phyloP scores from a whole-genome alignment of 352 stramenopile species.

The Phytopythium sindhum region DNA sequence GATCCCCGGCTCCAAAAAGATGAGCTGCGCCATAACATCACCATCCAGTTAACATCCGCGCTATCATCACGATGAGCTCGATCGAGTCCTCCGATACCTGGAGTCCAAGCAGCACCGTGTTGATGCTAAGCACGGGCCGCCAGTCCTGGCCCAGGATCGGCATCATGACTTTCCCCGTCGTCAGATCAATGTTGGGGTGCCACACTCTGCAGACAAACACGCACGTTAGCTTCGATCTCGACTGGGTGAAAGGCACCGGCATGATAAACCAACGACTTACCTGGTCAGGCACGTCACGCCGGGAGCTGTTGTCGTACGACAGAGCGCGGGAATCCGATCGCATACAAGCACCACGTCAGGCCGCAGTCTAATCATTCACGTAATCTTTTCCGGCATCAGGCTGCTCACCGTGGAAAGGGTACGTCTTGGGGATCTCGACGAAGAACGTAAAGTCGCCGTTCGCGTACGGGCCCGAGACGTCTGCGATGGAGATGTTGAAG shows the following conservation, averaged over 20 bases:
- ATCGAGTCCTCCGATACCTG: slow-evolving; percentile 39
- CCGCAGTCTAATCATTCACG: not conserved
- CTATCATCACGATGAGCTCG: not conserved
- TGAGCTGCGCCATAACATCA: slow-evolving; percentile 35
- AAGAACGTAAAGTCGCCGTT: slow-evolving; percentile 87
- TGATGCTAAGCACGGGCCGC: slow-evolving; percentile 83
- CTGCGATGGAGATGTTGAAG: slow-evolving; percentile 76
- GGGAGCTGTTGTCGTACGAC: slow-evolving; percentile 37
- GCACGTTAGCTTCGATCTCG: slow-evolving; percentile 1
- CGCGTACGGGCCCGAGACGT: slow-evolving; percentile 67
- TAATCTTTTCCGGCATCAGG: not conserved
- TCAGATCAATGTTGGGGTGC: slow-evolving; percentile 81
- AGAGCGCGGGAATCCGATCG: not conserved
- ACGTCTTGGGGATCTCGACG: slow-evolving; percentile 85
- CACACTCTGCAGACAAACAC: slow-evolving; percentile 50
- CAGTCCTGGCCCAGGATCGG: slow-evolving; percentile 81
- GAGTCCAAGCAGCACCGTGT: slow-evolving; percentile 77
- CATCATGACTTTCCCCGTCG: slow-evolving; percentile 83
- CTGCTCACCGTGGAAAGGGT: slow-evolving; percentile 75
- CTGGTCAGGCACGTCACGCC: slow-evolving; percentile 68
- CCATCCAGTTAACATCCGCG: not conserved
- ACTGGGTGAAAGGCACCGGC: not conserved
- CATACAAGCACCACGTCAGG: slow-evolving; percentile 6
- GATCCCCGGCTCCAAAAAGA: slow-evolving; percentile 74
- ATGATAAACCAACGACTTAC: slow-evolving; percentile 18